A percentile compares a stretch with the other conserved stretches of the same genome.
Conservation (phyloP, 345 rosid species). For the Populus simonii region DNA sequence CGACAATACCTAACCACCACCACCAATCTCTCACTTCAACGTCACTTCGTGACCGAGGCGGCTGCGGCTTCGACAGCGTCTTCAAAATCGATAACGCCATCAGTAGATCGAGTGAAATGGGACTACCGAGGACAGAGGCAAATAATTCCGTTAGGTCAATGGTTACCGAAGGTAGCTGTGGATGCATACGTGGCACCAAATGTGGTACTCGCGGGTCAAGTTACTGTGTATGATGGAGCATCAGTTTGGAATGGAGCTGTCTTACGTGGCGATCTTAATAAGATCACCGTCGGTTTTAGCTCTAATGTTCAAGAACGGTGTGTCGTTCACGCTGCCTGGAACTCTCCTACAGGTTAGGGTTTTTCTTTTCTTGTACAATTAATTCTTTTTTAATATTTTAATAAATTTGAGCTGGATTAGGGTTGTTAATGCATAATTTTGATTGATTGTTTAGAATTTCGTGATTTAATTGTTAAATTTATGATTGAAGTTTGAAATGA, state of each 20-base stretch:
- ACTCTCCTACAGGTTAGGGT: constrained; percentile 79
- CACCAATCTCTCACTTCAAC: constrained; percentile 3
- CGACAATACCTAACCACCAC: constrained; percentile 10
- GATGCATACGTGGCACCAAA: constrained; percentile 94
- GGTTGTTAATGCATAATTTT: background rate
- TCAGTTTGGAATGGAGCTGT: constrained; percentile 93
- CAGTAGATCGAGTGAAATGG: constrained; percentile 86
- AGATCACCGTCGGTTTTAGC: constrained; percentile 86
- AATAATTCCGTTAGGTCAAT: constrained; percentile 89
- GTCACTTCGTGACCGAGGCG: constrained; percentile 9
- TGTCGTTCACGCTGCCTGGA: constrained; percentile 95
- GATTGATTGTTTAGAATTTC: background rate
- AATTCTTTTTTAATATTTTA: background rate
- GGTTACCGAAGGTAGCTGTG: constrained; percentile 93
- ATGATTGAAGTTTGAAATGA: background rate
- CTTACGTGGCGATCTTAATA: constrained; percentile 95
- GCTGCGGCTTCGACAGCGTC: constrained; percentile 17
- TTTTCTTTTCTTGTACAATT: background rate
- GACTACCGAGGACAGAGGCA: constrained; percentile 94
- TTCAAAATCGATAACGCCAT: constrained; percentile 50
- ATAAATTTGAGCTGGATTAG: background rate
- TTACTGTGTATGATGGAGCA: constrained; percentile 75
- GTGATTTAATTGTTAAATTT: background rate
- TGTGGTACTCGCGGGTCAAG: constrained; percentile 91
- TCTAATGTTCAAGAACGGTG: constrained; percentile 92